These are phyloP conservation scores for Quercus mongolica DNA, from an alignment of 306 rosid species.

Conservation along the genomic window DNA sequence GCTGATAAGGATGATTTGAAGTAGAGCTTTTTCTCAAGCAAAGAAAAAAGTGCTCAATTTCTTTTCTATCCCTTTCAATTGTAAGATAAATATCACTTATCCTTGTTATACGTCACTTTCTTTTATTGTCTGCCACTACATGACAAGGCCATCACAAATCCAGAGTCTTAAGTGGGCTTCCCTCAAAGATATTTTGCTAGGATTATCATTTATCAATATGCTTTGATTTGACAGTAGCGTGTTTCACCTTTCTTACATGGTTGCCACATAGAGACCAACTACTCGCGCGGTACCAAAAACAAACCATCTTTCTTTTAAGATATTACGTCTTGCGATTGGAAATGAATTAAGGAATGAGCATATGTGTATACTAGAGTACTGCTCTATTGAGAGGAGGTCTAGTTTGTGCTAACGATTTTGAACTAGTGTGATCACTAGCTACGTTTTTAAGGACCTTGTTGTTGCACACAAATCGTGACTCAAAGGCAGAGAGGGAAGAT, in stretches of 20 bases:
- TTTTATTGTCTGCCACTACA: background rate
- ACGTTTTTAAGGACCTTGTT: too few relatives aligned
- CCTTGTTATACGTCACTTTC: background rate
- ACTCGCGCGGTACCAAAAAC: background rate
- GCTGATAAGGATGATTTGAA: background rate
- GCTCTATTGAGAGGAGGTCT: too few relatives aligned
- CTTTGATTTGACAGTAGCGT: background rate
- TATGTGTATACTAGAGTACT: too few relatives aligned
- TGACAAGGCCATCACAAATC: too few relatives aligned
- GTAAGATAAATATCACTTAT: background rate
- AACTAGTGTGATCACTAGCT: too few relatives aligned
- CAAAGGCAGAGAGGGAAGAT: too few relatives aligned
- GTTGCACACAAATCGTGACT: too few relatives aligned
- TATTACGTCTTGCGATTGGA: background rate
- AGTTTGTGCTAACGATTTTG: too few relatives aligned
- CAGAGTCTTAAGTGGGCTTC: background rate
- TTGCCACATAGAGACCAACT: background rate
- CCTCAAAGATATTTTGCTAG: background rate
- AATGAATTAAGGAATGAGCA: too few relatives aligned
- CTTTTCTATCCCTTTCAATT: background rate
- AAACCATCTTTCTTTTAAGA: background rate
- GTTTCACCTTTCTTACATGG: background rate
- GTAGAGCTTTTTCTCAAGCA: background rate
- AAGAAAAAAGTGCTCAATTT: background rate
- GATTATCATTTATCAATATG: background rate